Conservation (phyloP, 306 rosid species). For the Medicago ruthenica region DNA sequence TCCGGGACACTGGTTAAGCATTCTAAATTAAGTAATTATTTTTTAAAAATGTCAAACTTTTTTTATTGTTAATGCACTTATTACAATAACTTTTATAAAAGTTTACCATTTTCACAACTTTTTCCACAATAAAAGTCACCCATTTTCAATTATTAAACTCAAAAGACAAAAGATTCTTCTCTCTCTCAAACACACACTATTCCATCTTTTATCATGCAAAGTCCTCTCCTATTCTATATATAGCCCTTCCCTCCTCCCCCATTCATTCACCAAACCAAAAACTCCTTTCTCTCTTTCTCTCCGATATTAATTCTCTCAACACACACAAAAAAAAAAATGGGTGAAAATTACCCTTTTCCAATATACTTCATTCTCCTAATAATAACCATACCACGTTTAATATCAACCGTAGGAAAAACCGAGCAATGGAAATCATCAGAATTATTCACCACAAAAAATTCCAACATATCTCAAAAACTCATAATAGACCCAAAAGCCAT, state of each 20-base stretch:
- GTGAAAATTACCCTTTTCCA: conserved; percentile 40
- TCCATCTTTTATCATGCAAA: conserved; percentile 54
- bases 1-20: no score
- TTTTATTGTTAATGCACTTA: no score
- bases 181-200: conserved; percentile 22
- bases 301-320: neutral
- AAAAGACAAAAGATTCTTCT: conserved; percentile 41
- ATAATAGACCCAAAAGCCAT: conserved; percentile 52
- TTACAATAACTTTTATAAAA: no score
- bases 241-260: conserved; percentile 37
- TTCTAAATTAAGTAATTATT: no score
- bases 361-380: conserved; percentile 50
- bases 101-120: no score
- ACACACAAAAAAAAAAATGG: conserved; percentile 48
- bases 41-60: no score
- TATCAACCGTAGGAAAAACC: conserved; percentile 57
- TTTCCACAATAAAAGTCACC: no score
- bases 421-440: conserved; percentile 39
- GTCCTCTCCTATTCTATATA: conserved; percentile 44
- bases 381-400: conserved; percentile 55
- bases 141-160: conserved; percentile 10
- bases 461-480: conserved; percentile 41
- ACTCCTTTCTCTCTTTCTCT: neutral
- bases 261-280: neutral
- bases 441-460: conserved; percentile 3